Evolutionary conservation across 2,329 filamentous ascomycete species (phyloP), one percentile per base, ranked within the genome.

Genomic region (Colletotrichum tropicale): DNA sequence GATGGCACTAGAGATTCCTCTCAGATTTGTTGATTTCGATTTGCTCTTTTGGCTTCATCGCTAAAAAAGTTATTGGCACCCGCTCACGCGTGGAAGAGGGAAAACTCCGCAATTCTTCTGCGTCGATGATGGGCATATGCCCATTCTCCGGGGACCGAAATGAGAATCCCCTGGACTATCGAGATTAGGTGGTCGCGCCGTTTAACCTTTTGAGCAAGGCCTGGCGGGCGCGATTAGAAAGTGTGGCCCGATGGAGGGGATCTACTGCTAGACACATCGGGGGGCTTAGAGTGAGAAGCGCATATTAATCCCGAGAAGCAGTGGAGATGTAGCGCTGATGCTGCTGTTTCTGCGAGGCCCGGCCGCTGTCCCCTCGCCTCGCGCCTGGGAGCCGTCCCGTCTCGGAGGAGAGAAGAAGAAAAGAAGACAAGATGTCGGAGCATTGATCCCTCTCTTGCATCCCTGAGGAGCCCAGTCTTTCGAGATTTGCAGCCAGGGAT

Each of bases 81-180:
- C 70, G 30, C 34, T 6, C 38, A 34, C n/a, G n/a, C 66, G 15
- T 28, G 18, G 61, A 16, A 26, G 21, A 24, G n/a, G 7, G 8
- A 64, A 64, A 43, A 24, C 48, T 55, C 48, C 60, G 30, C 71
- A 64, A 62, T 66, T 38, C 61, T 43, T 26, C 55, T 58, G 55
- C 58, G 26, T 32, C 68, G 68, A 71, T 71, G 68, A 75, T 66
- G 71, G 43, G 10, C 66, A 60, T 58, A 70, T 36, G 24, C 58
- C 28, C 32, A 28, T 34, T 36, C 34, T 24, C 64, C 68, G 34
- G 48, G 68, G 55, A 70, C 58, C 58, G 69, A 75, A 75, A 72
- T 66, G 72, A 66, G 68, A 75, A 56, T 56, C 62, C 72, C 68
- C 68, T 75, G 72, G 68, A 55, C 52, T 75, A 75, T 75, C 68